Conservation (phyloP, 768 basidiomycete genomes). For the Cantharellus anzutake region DNA sequence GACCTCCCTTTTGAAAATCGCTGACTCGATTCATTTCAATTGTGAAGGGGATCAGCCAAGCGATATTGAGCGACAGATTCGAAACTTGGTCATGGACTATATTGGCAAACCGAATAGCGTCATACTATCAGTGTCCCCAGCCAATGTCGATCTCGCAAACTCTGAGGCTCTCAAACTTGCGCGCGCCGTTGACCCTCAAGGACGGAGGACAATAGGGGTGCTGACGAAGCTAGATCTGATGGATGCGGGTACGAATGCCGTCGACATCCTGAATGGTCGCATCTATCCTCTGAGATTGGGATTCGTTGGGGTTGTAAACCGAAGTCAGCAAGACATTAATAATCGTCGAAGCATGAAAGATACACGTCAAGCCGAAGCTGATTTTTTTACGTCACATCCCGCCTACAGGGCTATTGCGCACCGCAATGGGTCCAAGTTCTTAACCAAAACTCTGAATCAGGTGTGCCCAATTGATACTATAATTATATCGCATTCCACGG, state of each 20-base stretch:
- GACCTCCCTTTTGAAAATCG: too few relatives aligned
- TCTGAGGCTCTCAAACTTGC: conserved; percentile 96
- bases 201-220: conserved; percentile 89
- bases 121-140: conserved; percentile 89
- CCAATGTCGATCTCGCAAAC: conserved; percentile 97
- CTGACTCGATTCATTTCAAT: background rate
- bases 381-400: conserved; percentile 79
- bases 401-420: conserved; percentile 93
- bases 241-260: conserved; percentile 97
- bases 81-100: conserved; percentile 84
- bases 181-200: conserved; percentile 86
- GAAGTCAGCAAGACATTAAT: conserved; percentile 95
- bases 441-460: conserved; percentile 87
- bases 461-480: conserved; percentile 23
- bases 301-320: conserved; percentile 95
- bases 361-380: conserved; percentile 65
- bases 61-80: conserved; percentile 94
- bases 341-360: conserved; percentile 68
- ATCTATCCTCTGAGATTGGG: conserved; percentile 96
- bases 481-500: background rate
- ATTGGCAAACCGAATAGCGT: conserved; percentile 95
- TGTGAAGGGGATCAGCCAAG: conserved; percentile 72
- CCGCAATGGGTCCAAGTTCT: conserved; percentile 90
- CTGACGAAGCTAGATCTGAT: conserved; percentile 96
- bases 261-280: conserved; percentile 89